Base-by-base conservation (phyloP, 768 basidiomycete genomes). In the Collybia sp. region DNA sequence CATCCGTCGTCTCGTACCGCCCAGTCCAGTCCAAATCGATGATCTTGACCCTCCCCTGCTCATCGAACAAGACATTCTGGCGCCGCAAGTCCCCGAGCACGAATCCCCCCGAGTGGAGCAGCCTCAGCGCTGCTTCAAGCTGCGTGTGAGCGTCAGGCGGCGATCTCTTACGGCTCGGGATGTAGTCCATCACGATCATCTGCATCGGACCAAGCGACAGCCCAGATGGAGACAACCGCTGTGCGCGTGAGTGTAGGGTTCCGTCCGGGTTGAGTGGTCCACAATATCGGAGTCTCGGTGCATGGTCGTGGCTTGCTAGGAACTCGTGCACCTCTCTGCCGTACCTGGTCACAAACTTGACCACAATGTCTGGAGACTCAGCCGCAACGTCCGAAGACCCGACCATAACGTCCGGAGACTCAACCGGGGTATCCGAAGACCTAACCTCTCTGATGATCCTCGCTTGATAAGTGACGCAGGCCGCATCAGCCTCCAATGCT, bases 281-380 rank as follows among this genome's bases (percentile, higher is more conserved):
- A 13, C 47, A 59, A 48, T 69, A 69, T 3, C 57, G 45, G 19
- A 72, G 56, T 40, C 49, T 8, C 2, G 68, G 68, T 13, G 65
- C 66, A 34, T 58, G 44, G 5, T 49, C 46, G 10, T 46, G 12
- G 0, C 43, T 19, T 2, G 66, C 68, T 44, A 74, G 62, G 12
- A 56, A 40, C 19, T 45, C 30, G 47, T 73, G 72, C 0, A 55
- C 64, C 6, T 55, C 59, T 6, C 9, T 47, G 20, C 65, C 57
- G 46, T 72, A 73, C 5, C 55, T 46, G 12, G 53, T 50, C 35
- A 63, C 64, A 37, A 73, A 73, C 48, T 71, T 73, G 43, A 73
- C 60, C 0, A 70, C 61, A 25, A 25, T 25, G 25, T 25, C 25
- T 8, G 25, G 25, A 25, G 25, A 25, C 3, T 25, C 25, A 8